Conservation (phyloP, 805 yeast species). For the Debaryomyces prosopidis region DNA sequence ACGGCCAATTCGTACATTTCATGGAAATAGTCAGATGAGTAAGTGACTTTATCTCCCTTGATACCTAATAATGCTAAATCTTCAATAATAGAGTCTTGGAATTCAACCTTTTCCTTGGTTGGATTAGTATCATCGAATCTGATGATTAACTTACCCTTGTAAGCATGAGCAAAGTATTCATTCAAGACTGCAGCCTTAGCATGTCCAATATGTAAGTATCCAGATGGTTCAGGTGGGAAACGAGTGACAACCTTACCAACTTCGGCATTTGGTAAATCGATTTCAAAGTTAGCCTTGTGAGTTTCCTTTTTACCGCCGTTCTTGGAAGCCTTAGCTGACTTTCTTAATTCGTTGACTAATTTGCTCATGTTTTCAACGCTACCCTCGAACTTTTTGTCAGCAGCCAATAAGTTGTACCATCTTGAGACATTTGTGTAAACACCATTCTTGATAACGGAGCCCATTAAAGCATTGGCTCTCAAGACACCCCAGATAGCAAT, state of each 20-base stretch:
- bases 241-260: slow-evolving; percentile 96
- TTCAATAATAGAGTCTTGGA: slow-evolving; percentile 90
- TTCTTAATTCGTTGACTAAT: slow-evolving; percentile 72
- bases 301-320: slow-evolving; percentile 73
- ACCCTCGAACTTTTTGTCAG: slow-evolving; percentile 66
- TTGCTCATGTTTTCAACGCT: slow-evolving; percentile 67
- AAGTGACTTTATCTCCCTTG: slow-evolving; percentile 85
- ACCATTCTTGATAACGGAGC: slow-evolving; percentile 82
- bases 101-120: slow-evolving; percentile 92
- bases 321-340: slow-evolving; percentile 51
- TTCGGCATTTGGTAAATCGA: slow-evolving; percentile 86
- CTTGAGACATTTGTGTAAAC: slow-evolving; percentile 85
- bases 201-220: slow-evolving; percentile 98
- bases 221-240: slow-evolving; percentile 99
- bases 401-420: slow-evolving; percentile 83
- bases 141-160: slow-evolving; percentile 94
- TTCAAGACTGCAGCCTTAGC: slow-evolving; percentile 97
- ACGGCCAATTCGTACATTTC: slow-evolving; percentile 86
- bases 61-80: slow-evolving; percentile 89
- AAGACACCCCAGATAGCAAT: slow-evolving; percentile 90
- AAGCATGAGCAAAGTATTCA: slow-evolving; percentile 93
- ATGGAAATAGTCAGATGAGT: slow-evolving; percentile 92
- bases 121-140: slow-evolving; percentile 99
- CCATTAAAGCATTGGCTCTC: slow-evolving; percentile 91
- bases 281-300: slow-evolving; percentile 94